A percentile compares a stretch with the other conserved stretches of the same genome.
These are phyloP conservation scores for Trametes gibbosa DNA, from an alignment of 768 basidiomycete genomes.

Conservation along the genomic window DNA sequence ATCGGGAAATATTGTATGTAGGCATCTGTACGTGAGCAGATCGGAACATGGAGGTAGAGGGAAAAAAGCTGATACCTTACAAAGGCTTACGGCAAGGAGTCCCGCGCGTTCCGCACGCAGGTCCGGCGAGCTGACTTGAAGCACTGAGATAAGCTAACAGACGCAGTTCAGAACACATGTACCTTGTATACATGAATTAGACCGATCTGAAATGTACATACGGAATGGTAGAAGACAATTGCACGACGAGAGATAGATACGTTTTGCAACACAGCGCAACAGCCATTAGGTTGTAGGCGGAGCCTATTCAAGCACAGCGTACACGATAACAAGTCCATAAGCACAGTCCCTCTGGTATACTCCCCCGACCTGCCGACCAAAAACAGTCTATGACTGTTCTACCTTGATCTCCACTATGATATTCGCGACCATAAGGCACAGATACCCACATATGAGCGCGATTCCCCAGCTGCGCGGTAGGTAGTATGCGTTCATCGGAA, in stretches of 20 bases:
- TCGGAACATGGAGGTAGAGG: no score
- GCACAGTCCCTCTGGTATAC: slow-evolving; percentile 1
- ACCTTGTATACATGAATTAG: slow-evolving; percentile 7
- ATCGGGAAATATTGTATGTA: neutral
- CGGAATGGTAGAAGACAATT: neutral
- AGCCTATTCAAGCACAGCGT: neutral
- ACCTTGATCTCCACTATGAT: slow-evolving; percentile 69
- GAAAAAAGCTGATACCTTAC: neutral
- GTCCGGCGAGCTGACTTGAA: no score
- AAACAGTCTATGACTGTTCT: neutral
- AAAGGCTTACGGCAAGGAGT: neutral
- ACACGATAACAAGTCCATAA: neutral
- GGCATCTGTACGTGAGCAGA: neutral
- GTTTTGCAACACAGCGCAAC: neutral
- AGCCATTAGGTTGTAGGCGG: neutral
- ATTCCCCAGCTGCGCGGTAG: slow-evolving; percentile 82
- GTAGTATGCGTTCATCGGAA: slow-evolving; percentile 81
- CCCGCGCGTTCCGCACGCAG: neutral
- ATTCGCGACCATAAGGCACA: slow-evolving; percentile 73
- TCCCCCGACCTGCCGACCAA: neutral
- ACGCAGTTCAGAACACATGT: neutral
- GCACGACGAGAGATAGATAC: slow-evolving; percentile 1
- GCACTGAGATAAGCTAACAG: neutral
- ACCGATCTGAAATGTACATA: neutral
- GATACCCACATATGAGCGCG: slow-evolving; percentile 72